phyloP scores from a whole-genome alignment of 2,329 filamentous ascomycete genomes.

The Fonsecaea nubica region DNA sequence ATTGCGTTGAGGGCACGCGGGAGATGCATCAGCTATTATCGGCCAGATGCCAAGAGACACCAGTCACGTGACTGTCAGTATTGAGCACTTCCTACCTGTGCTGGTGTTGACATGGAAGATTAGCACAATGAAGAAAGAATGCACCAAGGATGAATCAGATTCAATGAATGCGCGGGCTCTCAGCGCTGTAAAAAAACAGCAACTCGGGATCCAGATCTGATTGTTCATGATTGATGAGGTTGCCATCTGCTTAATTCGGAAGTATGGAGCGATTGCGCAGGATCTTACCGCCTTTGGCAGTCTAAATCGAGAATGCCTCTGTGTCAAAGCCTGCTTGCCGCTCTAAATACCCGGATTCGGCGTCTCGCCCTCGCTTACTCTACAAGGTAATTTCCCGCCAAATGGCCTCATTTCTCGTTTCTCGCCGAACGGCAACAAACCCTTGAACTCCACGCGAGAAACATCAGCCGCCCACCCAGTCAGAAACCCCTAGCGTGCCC shows the following conservation, averaged over 20 bases:
- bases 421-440: conserved; percentile 4
- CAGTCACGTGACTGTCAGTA: too few species aligned
- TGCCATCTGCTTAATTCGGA: background rate
- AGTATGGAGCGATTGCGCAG: background rate
- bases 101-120: background rate
- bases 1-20: too few species aligned
- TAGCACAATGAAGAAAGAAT: too few species aligned
- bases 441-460: conserved; percentile 13
- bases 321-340: background rate
- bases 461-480: conserved; percentile 8
- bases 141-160: too few species aligned
- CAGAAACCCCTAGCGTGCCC: background rate
- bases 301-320: background rate
- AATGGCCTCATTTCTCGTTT: background rate
- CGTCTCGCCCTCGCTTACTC: conserved; percentile 1
- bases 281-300: background rate
- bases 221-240: background rate
- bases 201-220: too few species aligned
- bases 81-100: too few species aligned
- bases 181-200: too few species aligned
- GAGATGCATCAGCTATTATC: too few species aligned
- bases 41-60: too few species aligned
- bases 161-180: too few species aligned
- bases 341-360: background rate
- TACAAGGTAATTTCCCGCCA: background rate